These are phyloP conservation scores for Areca catechu DNA, from an alignment of 176 grass and related monocot species.

Conservation along the genomic window DNA sequence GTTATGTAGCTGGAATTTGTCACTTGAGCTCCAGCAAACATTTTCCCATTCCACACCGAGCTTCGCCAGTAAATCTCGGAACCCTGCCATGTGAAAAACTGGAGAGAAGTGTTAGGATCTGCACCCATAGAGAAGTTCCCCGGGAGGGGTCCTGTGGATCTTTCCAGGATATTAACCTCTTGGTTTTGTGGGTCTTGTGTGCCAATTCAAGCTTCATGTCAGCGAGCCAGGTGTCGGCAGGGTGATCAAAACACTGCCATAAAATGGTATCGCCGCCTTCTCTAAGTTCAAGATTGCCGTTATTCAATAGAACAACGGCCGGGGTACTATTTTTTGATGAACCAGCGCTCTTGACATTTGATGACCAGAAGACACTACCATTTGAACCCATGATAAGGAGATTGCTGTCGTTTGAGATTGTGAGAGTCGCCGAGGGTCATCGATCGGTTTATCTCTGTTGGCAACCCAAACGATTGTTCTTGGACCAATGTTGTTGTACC, in stretches of 20 bases:
- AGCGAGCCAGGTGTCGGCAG: conserved; percentile 22
- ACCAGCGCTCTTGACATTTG: background rate
- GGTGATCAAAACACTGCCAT: conserved; percentile 37
- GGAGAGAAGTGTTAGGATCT: background rate
- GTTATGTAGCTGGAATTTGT: background rate
- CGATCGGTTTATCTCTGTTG: conserved; percentile 33
- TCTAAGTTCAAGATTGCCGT: conserved; percentile 24
- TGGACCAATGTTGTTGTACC: conserved; percentile 27
- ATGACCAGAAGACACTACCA: conserved; percentile 17
- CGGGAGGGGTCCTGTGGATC: background rate
- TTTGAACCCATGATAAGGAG: conserved; percentile 23
- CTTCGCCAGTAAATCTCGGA: conserved; percentile 1
- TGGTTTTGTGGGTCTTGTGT: background rate
- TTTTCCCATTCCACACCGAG: background rate
- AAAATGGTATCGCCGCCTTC: background rate
- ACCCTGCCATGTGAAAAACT: background rate
- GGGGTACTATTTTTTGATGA: background rate
- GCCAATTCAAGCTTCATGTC: conserved; percentile 31
- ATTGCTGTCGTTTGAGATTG: conserved; percentile 12
- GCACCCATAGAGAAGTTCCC: conserved; percentile 5
- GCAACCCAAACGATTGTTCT: conserved; percentile 39
- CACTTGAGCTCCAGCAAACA: background rate
- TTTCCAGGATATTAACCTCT: background rate
- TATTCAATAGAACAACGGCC: conserved; percentile 1
- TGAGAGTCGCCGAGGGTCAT: background rate